Evolutionary conservation across 2,329 filamentous ascomycete genomes (phyloP).

Genomic region (Epichloe gansuensis): DNA sequence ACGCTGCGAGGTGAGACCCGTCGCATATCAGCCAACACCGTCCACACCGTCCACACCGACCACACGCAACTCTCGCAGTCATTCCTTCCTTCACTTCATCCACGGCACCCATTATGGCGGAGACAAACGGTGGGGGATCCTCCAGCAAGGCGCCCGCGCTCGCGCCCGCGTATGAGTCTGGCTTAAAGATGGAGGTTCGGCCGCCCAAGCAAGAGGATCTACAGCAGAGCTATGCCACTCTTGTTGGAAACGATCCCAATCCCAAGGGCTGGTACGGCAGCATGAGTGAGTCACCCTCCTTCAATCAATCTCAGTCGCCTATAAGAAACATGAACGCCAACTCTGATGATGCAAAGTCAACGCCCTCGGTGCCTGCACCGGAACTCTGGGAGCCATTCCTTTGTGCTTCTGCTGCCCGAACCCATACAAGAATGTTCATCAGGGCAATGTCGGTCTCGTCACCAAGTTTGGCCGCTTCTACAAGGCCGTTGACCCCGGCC

Average conservation of each 20-base stretch:
- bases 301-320: neutral
- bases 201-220: constrained; percentile 74
- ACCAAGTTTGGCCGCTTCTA: constrained; percentile 94
- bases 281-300: constrained; percentile 53
- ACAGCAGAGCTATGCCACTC: constrained; percentile 64
- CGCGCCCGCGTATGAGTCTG: constrained; percentile 10
- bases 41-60: neutral
- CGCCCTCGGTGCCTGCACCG: constrained; percentile 58
- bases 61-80: neutral
- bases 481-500: constrained; percentile 87
- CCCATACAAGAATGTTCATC: constrained; percentile 82
- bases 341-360: constrained; percentile 43
- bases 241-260: constrained; percentile 51
- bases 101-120: constrained; percentile 10
- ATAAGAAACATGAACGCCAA: neutral
- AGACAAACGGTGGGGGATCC: constrained; percentile 16
- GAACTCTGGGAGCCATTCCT: constrained; percentile 72
- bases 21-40: neutral
- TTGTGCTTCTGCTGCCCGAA: constrained; percentile 91
- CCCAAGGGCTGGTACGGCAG: constrained; percentile 78
- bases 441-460: constrained; percentile 90
- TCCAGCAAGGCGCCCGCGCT: constrained; percentile 19
- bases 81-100: constrained; percentile 10
- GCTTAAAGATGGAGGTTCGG: constrained; percentile 55
- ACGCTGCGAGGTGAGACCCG: neutral